Evolutionary conservation across 225 moss, liverwort and hornwort species (phyloP).

Genomic region (Takakia lepidozioides): DNA sequence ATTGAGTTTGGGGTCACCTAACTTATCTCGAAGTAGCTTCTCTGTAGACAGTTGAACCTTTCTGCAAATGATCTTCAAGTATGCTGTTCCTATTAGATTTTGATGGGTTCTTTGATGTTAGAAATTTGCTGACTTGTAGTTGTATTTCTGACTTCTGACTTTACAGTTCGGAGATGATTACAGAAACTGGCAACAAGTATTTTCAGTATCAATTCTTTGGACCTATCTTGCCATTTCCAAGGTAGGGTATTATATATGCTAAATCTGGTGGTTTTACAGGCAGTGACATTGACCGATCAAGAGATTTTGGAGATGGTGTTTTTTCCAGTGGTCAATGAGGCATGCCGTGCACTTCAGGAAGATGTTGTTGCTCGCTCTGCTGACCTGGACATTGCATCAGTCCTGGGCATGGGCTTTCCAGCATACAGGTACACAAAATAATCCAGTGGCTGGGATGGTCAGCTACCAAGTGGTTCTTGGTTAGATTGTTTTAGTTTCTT

Average conservation of each 20-base stretch:
- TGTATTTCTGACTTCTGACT: no score
- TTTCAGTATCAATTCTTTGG: no score
- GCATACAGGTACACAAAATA: constrained; percentile 50
- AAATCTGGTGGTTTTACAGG: constrained; percentile 20
- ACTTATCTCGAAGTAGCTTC: no score
- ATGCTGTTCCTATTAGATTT: no score
- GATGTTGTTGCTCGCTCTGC: constrained; percentile 66
- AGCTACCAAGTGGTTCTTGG: background rate
- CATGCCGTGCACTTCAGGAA: constrained; percentile 71
- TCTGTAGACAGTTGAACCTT: no score
- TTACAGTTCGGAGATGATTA: no score
- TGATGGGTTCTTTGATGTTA: no score
- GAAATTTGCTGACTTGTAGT: no score
- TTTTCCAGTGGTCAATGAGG: constrained; percentile 78
- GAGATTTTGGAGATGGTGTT: constrained; percentile 77
- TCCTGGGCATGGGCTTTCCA: constrained; percentile 87
- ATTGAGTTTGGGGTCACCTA: no score
- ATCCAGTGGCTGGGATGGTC: no score
- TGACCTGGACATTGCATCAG: constrained; percentile 79
- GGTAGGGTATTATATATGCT: background rate
- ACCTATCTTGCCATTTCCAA: background rate
- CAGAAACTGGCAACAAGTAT: no score
- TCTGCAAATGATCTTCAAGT: no score
- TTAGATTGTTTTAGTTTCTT: background rate
- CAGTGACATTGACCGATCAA: constrained; percentile 47